phyloP scores from a whole-genome alignment of 2,329 filamentous ascomycete species.

The Ophiocordyceps robertsii region DNA sequence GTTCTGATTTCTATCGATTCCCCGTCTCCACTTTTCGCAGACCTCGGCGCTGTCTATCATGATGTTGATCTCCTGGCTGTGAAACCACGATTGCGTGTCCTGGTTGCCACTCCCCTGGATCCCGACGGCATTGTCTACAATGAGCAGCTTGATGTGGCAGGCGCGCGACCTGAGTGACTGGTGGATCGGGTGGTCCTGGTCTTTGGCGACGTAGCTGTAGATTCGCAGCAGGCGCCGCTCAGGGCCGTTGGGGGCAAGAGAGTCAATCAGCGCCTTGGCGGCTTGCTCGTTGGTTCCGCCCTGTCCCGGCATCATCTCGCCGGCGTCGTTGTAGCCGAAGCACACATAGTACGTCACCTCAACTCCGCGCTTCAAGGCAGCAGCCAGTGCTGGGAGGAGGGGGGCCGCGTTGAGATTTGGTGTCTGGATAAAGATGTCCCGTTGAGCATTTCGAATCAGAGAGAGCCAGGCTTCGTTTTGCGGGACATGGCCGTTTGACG shows the following conservation, averaged over 20 bases:
- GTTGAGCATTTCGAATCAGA: constrained; percentile 48
- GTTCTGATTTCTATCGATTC: not conserved
- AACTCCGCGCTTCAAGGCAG: constrained; percentile 53
- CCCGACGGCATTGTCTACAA: constrained; percentile 54
- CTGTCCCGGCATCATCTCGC: constrained; percentile 62
- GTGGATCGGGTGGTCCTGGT: constrained; percentile 54
- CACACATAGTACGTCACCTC: constrained; percentile 59
- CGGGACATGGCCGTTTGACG: constrained; percentile 47
- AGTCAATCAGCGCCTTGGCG: constrained; percentile 42
- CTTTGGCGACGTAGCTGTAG: constrained; percentile 61
- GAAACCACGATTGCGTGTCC: constrained; percentile 69
- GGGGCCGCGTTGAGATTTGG: constrained; percentile 64
- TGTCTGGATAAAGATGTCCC: constrained; percentile 62
- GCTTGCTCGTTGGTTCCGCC: constrained; percentile 66
- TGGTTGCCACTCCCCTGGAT: constrained; percentile 69
- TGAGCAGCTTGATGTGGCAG: constrained; percentile 68
- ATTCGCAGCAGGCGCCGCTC: constrained; percentile 34
- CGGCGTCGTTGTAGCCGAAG: constrained; percentile 67
- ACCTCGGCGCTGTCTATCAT: constrained; percentile 53
- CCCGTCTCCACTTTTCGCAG: constrained; percentile 32
- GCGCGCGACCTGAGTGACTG: constrained; percentile 51
- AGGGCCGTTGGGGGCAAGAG: constrained; percentile 24
- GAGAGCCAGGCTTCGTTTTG: constrained; percentile 68
- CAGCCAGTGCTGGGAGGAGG: constrained; percentile 47
- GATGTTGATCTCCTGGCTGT: constrained; percentile 65